Conservation (phyloP, 2,329 filamentous ascomycete genomes). For the Cladosporium sp. region DNA sequence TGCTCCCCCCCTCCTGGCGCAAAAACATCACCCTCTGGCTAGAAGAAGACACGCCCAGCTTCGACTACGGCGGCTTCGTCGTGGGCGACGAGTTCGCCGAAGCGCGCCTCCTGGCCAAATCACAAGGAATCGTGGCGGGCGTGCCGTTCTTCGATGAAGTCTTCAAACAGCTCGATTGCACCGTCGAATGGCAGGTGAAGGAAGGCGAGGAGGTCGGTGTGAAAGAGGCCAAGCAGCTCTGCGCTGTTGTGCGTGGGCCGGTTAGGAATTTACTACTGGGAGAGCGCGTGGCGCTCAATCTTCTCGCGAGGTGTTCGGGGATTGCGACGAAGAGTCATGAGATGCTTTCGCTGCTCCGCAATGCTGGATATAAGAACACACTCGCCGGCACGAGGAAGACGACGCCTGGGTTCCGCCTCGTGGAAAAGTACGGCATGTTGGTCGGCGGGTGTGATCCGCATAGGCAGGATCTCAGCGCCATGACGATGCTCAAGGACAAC, state of each 20-base stretch:
- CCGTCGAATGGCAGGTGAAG: slow-evolving; percentile 77
- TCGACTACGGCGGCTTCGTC: slow-evolving; percentile 96
- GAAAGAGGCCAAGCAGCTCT: slow-evolving; percentile 54
- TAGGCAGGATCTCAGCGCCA: slow-evolving; percentile 78
- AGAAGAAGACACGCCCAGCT: slow-evolving; percentile 91
- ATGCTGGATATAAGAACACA: slow-evolving; percentile 71
- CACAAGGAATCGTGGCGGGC: slow-evolving; percentile 78
- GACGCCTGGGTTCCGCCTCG: slow-evolving; percentile 88
- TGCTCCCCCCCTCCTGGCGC: slow-evolving; percentile 84
- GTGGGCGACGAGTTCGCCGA: slow-evolving; percentile 64
- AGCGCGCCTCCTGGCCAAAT: slow-evolving; percentile 53
- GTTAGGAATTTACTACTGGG: slow-evolving; percentile 81
- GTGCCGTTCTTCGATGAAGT: slow-evolving; percentile 95
- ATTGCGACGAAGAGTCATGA: slow-evolving; percentile 64
- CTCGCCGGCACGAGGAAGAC: slow-evolving; percentile 97
- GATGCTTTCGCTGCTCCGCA: slow-evolving; percentile 50
- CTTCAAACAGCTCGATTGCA: slow-evolving; percentile 83
- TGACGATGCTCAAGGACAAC: slow-evolving; percentile 99
- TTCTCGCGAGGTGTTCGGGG: slow-evolving; percentile 84
- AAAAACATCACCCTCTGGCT: slow-evolving; percentile 78
- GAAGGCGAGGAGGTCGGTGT: slow-evolving; percentile 69
- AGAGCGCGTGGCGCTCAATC: slow-evolving; percentile 89
- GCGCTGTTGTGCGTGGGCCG: slow-evolving; percentile 82
- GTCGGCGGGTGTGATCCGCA: slow-evolving; percentile 90
- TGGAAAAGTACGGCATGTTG: slow-evolving; percentile 98